Conservation (phyloP, 2,329 filamentous ascomycete genomes). For the Neonectria magnoliae region DNA sequence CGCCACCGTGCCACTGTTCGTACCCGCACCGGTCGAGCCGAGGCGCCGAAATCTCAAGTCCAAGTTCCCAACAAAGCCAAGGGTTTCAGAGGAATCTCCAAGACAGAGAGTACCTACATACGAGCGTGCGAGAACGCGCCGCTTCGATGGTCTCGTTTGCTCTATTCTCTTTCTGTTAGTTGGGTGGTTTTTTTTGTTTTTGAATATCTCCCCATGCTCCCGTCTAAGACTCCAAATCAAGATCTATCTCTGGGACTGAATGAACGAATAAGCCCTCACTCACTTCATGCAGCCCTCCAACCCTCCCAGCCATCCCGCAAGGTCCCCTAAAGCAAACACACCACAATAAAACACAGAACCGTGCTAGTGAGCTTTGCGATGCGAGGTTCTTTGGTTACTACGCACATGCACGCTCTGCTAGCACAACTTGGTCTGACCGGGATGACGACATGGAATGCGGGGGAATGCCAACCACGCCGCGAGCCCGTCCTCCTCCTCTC, state of each 20-base stretch:
- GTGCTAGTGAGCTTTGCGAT: constrained; percentile 20
- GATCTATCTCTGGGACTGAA: not conserved
- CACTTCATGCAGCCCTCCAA: not conserved
- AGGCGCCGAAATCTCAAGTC: constrained; percentile 2
- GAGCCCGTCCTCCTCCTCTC: constrained; percentile 25
- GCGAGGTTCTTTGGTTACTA: constrained; percentile 35
- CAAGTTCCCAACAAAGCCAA: not conserved
- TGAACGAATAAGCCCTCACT: not conserved
- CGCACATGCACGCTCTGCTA: constrained; percentile 30
- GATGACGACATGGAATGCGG: constrained; percentile 50
- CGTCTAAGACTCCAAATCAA: not conserved
- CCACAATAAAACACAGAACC: constrained; percentile 3
- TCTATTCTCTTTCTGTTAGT: not conserved
- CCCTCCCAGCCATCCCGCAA: not conserved
- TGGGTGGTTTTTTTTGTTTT: not conserved
- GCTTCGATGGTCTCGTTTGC: not conserved
- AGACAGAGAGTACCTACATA: not conserved
- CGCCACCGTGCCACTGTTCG: constrained; percentile 11
- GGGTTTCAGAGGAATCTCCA: constrained; percentile 12
- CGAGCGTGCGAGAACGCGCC: not conserved
- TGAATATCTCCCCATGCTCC: not conserved
- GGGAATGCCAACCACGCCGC: constrained; percentile 38
- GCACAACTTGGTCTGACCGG: constrained; percentile 39
- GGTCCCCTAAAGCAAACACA: not conserved
- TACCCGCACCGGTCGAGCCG: not conserved